Evolutionary conservation across 495 filamentous ascomycete genomes (phyloP).

Genomic region (Friedmanniomyces simplex): DNA sequence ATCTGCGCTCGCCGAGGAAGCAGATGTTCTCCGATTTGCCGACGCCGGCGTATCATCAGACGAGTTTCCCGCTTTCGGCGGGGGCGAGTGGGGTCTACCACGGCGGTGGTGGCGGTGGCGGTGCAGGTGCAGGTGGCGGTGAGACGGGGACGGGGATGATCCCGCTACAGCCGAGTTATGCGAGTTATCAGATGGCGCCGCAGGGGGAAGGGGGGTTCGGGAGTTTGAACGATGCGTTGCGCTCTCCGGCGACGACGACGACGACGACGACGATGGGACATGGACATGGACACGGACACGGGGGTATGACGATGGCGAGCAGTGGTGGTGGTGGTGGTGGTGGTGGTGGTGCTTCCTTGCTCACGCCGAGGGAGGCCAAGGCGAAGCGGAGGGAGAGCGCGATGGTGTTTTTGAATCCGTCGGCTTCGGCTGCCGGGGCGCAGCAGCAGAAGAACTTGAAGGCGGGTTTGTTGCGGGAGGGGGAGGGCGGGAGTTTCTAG

Average conservation of each 20-base stretch:
- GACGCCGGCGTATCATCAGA: slow-evolving; percentile 54
- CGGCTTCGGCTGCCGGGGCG: too few species aligned
- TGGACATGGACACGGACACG: too few species aligned
- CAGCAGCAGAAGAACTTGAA: slow-evolving; percentile 24
- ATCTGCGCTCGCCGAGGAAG: slow-evolving; percentile 53
- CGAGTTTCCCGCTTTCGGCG: slow-evolving; percentile 37
- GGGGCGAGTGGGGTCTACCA: too few species aligned
- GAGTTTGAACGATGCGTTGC: slow-evolving; percentile 31
- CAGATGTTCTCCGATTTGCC: slow-evolving; percentile 64
- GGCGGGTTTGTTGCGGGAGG: slow-evolving; percentile 14
- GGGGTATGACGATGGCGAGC: too few species aligned
- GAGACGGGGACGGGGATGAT: slow-evolving; percentile 55
- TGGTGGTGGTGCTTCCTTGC: too few species aligned
- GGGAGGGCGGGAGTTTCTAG: slow-evolving; percentile 16
- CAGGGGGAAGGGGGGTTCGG: slow-evolving; percentile 24
- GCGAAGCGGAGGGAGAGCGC: slow-evolving; percentile 29
- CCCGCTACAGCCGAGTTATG: slow-evolving; percentile 50
- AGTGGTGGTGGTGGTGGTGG: too few species aligned
- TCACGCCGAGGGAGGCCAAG: slow-evolving; percentile 17
- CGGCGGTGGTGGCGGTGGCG: background rate
- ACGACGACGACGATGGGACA: background rate
- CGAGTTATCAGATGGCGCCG: slow-evolving; percentile 24
- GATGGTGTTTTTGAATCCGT: slow-evolving; percentile 28
- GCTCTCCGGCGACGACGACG: slow-evolving; percentile 7
- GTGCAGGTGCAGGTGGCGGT: too few species aligned